A percentile compares a stretch with the other conserved stretches of the same genome.
These are phyloP conservation scores for Salvia sclarea DNA, from an alignment of 305 asterid species.

Conservation along the genomic window DNA sequence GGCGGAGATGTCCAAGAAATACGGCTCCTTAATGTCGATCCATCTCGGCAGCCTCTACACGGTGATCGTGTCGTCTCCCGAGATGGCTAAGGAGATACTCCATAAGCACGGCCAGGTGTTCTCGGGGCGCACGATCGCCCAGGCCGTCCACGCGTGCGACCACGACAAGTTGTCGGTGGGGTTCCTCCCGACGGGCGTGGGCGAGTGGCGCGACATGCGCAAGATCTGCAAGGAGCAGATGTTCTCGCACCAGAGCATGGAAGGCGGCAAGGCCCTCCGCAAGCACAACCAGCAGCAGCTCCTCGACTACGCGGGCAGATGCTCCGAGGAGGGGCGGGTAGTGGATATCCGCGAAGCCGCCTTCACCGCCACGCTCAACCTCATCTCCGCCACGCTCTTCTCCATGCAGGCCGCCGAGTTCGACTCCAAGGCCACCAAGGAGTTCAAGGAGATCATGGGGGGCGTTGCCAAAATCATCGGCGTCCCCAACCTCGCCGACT, in stretches of 20 bases:
- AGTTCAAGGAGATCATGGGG: constrained; percentile 24
- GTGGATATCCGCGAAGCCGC: constrained; percentile 25
- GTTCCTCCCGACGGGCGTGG: neutral
- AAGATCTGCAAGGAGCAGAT: constrained; percentile 24
- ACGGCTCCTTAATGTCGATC: constrained; percentile 34
- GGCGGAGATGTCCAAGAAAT: constrained; percentile 21
- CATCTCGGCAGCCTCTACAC: constrained; percentile 26
- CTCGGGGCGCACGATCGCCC: neutral
- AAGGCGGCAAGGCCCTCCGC: constrained; percentile 12
- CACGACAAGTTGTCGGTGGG: constrained; percentile 22
- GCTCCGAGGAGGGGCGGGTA: constrained; percentile 7
- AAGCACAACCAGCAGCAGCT: constrained; percentile 22
- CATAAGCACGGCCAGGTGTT: constrained; percentile 1
- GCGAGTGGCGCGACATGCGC: constrained; percentile 16
- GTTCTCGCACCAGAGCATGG: constrained; percentile 19
- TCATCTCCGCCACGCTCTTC: constrained; percentile 24
- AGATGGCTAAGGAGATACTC: constrained; percentile 20
- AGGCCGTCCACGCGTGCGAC: constrained; percentile 14
- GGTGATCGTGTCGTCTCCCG: constrained; percentile 27
- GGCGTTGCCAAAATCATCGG: neutral
- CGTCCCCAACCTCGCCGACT: constrained; percentile 19
- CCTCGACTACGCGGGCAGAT: constrained; percentile 8
- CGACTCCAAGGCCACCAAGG: constrained; percentile 11
- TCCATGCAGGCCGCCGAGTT: constrained; percentile 15
- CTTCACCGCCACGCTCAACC: constrained; percentile 23